Base-by-base conservation (phyloP, 257 asterid species). In the Coffea canephora region DNA sequence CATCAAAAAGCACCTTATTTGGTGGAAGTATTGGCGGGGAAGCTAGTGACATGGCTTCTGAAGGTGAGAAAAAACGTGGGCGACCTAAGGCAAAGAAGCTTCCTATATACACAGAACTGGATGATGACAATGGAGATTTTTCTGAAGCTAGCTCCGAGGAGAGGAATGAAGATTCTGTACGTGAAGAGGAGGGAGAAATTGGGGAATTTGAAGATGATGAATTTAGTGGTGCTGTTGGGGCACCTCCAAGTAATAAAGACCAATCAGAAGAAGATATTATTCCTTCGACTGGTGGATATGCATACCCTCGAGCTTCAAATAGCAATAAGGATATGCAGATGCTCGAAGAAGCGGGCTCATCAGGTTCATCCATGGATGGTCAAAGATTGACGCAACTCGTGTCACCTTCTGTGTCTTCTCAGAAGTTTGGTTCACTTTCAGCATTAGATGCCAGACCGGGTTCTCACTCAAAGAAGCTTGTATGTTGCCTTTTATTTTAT, bases 341-440 rank as follows among this genome's bases (percentile, higher is more conserved):
- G 76, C 85, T 85, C 50, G 96, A 90, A 71, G 92, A 88, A 87
- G 92, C 91, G 1, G 99, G 87, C 74, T 92, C 99, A 69, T 89
- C 98, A 45, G 97, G 97, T 76, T 92, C 98, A 74, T 94, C 99
- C 80, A 89, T 97, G 25, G 97, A 91, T 43, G 85, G 90, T 82
- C 89, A 87, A 80, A 90, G 91, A 85, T 79, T 89, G 82, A 85
- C 41, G 79, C 90, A 82, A 65, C 80, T 85, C 74, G 95, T 89
- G 61, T 90, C 97, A 48, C 93, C 97, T 68, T 94, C 99, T 55
- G 91, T 83, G 73, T 92, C 97, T 82, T 91, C 96, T 79, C 99
- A 96, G 94, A 96, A 96, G 89, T 96, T 96, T 88, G 99, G 98
- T 36, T 94, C 97, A 9, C 96, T 96, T 83, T 96, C 99, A 80